These are phyloP conservation scores for Solanum virginianum DNA, from an alignment of 257 asterid genomes.

Conservation along the genomic window DNA sequence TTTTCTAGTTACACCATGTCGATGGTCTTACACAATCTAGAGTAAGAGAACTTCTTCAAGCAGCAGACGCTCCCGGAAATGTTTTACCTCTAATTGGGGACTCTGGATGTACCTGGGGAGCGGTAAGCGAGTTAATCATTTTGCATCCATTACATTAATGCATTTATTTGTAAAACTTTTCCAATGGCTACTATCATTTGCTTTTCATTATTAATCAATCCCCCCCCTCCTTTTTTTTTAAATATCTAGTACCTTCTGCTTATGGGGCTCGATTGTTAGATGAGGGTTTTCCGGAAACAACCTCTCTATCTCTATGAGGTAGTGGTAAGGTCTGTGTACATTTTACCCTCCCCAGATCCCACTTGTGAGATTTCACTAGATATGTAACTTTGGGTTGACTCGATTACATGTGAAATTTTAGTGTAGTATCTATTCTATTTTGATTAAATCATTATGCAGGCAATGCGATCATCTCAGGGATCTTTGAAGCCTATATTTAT, in stretches of 20 bases:
- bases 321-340: too few species aligned
- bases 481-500: conserved; percentile 66
- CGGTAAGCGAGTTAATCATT: conserved; percentile 24
- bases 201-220: too few species aligned
- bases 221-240: too few species aligned
- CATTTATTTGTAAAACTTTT: not conserved
- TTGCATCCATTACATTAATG: not conserved
- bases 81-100: conserved; percentile 45
- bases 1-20: conserved; percentile 60
- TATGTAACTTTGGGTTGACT: not conserved
- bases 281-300: too few species aligned
- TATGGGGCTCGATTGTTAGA: too few species aligned
- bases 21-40: conserved; percentile 69
- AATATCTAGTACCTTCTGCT: too few species aligned
- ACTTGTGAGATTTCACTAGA: too few species aligned
- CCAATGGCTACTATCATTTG: too few species aligned
- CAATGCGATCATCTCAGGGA: conserved; percentile 50
- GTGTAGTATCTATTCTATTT: not conserved
- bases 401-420: not conserved
- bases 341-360: too few species aligned
- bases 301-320: too few species aligned
- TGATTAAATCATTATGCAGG: conserved; percentile 31
- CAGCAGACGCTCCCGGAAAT: conserved; percentile 26
- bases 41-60: conserved; percentile 43
- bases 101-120: conserved; percentile 72